These are phyloP conservation scores for Rossbeevera mucosa DNA, from an alignment of 768 basidiomycete genomes.

Conservation along the genomic window DNA sequence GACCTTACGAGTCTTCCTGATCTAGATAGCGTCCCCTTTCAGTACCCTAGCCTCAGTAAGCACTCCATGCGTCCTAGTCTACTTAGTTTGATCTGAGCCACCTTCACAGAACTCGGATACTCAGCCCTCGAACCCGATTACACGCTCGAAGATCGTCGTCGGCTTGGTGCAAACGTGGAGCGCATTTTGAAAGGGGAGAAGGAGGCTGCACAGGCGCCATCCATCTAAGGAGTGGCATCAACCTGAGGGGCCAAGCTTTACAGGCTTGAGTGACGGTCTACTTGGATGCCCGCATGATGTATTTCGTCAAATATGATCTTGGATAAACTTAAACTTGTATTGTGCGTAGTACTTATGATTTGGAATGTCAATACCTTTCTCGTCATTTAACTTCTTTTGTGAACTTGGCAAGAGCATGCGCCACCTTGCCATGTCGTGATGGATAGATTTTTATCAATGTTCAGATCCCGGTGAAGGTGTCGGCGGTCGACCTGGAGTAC, in stretches of 20 bases:
- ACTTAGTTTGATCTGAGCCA: not conserved
- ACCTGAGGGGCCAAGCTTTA: not conserved
- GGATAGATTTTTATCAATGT: too few species aligned
- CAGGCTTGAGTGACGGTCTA: not conserved
- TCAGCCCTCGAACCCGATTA: slow-evolving; percentile 48
- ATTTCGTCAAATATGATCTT: not conserved
- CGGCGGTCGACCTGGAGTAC: too few species aligned
- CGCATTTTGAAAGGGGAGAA: slow-evolving; percentile 54
- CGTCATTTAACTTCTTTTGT: too few species aligned
- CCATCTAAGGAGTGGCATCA: slow-evolving; percentile 7
- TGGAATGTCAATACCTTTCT: not conserved
- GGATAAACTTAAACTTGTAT: not conserved
- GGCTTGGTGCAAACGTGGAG: slow-evolving; percentile 59
- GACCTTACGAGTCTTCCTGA: slow-evolving; percentile 55
- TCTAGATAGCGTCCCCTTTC: slow-evolving; percentile 54
- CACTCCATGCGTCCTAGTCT: not conserved
- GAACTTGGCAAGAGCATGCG: too few species aligned
- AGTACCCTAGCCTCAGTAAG: slow-evolving; percentile 64
- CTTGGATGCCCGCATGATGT: not conserved
- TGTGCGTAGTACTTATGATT: not conserved
- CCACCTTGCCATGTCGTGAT: too few species aligned
- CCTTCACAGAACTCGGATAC: slow-evolving; percentile 58
- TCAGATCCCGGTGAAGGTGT: too few species aligned
- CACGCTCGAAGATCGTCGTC: slow-evolving; percentile 57
- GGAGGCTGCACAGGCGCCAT: slow-evolving; percentile 64